A percentile compares a stretch with the other conserved stretches of the same genome.
phyloP scores from a whole-genome alignment of 2,329 filamentous ascomycete genomes.

The Botrytis aclada region DNA sequence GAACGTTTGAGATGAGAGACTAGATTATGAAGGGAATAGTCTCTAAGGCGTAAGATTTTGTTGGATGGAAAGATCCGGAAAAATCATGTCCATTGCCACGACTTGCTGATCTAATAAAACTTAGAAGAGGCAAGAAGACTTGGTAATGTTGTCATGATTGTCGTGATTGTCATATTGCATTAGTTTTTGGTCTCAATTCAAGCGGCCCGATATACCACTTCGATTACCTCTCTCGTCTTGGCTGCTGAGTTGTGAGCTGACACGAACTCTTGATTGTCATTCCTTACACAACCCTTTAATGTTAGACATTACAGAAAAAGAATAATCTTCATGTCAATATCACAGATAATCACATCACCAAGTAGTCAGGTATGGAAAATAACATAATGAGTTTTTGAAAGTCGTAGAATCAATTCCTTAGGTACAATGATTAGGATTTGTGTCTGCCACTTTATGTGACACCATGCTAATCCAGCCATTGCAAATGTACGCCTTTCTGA shows the following conservation, averaged over 20 bases:
- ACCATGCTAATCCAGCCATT: slow-evolving; percentile 33
- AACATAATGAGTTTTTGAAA: slow-evolving; percentile 22
- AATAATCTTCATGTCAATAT: not conserved
- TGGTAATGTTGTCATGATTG: not conserved
- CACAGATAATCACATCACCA: slow-evolving; percentile 1
- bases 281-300: not conserved
- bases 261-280: not conserved
- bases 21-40: not conserved
- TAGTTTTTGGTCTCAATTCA: not conserved
- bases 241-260: not conserved
- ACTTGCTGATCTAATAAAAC: not conserved
- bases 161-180: slow-evolving; percentile 1
- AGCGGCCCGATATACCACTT: not conserved
- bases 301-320: not conserved
- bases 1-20: not conserved
- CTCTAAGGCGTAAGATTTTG: not conserved
- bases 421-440: slow-evolving; percentile 32
- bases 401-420: slow-evolving; percentile 35
- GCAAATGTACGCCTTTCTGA: slow-evolving; percentile 35
- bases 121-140: not conserved
- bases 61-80: not conserved
- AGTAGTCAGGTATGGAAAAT: not conserved
- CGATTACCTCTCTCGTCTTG: not conserved
- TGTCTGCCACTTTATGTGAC: slow-evolving; percentile 22
- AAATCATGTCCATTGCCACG: not conserved